A percentile compares a stretch with the other conserved stretches of the same genome.
These are phyloP conservation scores for Mortierella alpina DNA, from an alignment of 192 early-diverging fungal genomes.

Conservation along the genomic window DNA sequence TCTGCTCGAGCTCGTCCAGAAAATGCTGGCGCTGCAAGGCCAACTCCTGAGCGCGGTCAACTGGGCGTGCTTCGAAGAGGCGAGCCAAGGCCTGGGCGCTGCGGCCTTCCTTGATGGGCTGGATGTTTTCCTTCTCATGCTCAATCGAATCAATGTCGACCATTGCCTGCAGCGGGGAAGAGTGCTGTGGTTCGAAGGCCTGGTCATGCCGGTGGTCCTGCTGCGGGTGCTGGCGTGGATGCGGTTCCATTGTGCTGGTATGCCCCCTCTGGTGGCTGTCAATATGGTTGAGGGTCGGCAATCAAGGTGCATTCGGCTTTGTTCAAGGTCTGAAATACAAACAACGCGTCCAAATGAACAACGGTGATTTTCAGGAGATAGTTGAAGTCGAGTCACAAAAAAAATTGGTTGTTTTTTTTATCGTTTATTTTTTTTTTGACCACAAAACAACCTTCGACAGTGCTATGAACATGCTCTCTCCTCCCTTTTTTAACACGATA, in stretches of 20 bases:
- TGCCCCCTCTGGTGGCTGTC: constrained; percentile 10
- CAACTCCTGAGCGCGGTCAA: constrained; percentile 32
- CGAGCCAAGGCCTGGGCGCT: constrained; percentile 59
- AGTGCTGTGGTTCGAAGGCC: background rate
- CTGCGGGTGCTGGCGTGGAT: background rate
- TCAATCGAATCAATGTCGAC: constrained; percentile 60
- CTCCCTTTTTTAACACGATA: no score
- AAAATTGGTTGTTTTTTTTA: background rate
- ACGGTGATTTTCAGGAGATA: background rate
- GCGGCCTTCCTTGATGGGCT: constrained; percentile 72
- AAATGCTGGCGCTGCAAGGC: constrained; percentile 37
- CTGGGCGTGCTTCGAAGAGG: constrained; percentile 37
- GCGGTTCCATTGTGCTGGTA: background rate
- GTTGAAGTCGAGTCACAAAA: background rate
- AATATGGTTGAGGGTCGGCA: background rate
- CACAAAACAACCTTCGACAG: background rate
- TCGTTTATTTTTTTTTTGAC: background rate
- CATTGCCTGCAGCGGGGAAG: background rate
- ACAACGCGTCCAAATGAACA: background rate
- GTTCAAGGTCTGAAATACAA: background rate
- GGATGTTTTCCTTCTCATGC: constrained; percentile 84
- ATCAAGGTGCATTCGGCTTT: background rate
- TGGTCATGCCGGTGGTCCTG: background rate
- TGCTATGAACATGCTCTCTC: background rate
- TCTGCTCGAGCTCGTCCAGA: constrained; percentile 36